These are phyloP conservation scores for Macrophomina phaseolina DNA, from an alignment of 2,329 filamentous ascomycete genomes.

Conservation along the genomic window DNA sequence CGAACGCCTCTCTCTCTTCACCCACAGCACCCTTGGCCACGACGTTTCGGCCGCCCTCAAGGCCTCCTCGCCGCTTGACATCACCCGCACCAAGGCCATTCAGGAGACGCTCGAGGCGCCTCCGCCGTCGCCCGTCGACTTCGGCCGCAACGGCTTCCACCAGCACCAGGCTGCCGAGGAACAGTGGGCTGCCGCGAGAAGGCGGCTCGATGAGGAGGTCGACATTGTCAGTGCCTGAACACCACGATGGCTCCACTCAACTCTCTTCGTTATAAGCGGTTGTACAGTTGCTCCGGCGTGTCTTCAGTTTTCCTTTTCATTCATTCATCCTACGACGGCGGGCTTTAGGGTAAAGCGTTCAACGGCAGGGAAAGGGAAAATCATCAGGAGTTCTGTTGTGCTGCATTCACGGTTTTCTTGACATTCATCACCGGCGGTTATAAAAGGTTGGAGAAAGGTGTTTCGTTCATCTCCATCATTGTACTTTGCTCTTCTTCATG, in stretches of 20 bases:
- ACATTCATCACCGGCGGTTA: background rate
- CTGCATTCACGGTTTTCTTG: background rate
- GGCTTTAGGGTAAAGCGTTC: background rate
- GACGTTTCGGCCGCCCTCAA: conserved; percentile 49
- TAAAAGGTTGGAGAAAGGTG: background rate
- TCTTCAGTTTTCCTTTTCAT: background rate
- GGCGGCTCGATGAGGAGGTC: conserved; percentile 15
- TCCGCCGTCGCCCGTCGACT: conserved; percentile 49
- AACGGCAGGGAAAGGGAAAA: background rate
- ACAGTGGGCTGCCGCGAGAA: conserved; percentile 3
- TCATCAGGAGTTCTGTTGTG: background rate
- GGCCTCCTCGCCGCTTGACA: conserved; percentile 37
- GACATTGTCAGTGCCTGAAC: conserved; percentile 7
- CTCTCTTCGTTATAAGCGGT: background rate
- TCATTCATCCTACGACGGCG: background rate
- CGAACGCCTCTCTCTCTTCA: conserved; percentile 49
- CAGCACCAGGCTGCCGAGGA: conserved; percentile 5
- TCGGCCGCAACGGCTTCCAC: conserved; percentile 39
- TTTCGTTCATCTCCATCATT: background rate
- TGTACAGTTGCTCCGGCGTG: background rate
- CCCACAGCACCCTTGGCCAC: conserved; percentile 47
- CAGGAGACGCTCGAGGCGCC: conserved; percentile 48
- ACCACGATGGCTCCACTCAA: background rate
- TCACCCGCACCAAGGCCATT: conserved; percentile 23
- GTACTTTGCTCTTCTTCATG: background rate